Conservation (phyloP, 176 grass and related monocot genomes). For the Typha latifolia region DNA sequence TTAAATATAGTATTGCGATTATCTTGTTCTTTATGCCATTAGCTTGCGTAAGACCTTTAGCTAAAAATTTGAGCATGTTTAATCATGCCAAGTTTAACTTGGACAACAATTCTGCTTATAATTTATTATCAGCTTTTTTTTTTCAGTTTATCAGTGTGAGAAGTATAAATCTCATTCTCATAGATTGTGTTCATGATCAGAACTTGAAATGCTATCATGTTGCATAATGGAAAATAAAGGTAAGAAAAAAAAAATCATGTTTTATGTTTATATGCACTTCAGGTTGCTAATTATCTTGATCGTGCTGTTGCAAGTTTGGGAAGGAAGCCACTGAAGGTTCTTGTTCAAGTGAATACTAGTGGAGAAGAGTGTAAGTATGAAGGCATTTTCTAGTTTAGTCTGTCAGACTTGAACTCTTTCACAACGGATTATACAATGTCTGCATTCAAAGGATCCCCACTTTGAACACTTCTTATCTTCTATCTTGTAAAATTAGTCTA, state of each 20-base stretch:
- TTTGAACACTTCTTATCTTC: not conserved
- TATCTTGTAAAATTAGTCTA: not conserved
- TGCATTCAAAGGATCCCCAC: not conserved
- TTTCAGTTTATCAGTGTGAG: not conserved
- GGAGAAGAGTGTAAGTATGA: conserved; percentile 86
- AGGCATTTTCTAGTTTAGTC: not conserved
- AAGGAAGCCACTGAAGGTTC: conserved; percentile 68
- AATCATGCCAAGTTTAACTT: too few relatives aligned
- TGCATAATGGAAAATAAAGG: not conserved
- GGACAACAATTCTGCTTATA: not conserved
- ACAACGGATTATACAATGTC: not conserved
- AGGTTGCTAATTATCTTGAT: conserved; percentile 82
- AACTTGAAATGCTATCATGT: too few relatives aligned
- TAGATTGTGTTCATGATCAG: too few relatives aligned
- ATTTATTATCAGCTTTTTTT: not conserved
- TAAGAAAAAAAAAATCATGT: not conserved
- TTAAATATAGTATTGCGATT: not conserved
- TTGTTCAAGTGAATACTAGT: conserved; percentile 97
- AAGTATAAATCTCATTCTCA: too few relatives aligned
- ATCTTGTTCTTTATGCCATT: not conserved
- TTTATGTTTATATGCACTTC: conserved; percentile 18
- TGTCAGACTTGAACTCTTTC: not conserved
- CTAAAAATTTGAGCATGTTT: not conserved
- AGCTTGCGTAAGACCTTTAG: not conserved
- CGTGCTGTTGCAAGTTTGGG: conserved; percentile 60